Base-by-base conservation (phyloP, 108 stramenopile genomes). In the Poteriospumella lacustris region DNA sequence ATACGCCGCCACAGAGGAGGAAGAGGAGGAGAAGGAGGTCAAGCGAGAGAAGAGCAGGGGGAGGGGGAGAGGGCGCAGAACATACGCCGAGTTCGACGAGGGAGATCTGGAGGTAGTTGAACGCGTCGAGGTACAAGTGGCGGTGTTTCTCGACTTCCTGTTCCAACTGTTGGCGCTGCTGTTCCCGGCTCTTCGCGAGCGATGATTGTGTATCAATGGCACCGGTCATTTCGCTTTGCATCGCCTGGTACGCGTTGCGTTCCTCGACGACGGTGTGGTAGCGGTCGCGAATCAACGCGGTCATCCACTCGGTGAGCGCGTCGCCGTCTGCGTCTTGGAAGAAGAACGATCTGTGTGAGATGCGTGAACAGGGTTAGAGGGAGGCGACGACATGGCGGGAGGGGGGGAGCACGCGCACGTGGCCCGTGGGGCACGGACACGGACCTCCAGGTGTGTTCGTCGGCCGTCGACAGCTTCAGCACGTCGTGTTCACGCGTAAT, bases 211-310 rank as follows among this genome's bases (percentile, higher is more conserved):
- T 5, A 64, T 64, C 60, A 64, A 64, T 64, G 9, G 31, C 31
- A 34, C 60, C 60, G 3, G 29, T 64, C 60, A 64, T 64, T 64
- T 76, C 58, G 2, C n/a, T 33, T 75, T 83, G 82, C 33, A 83
- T 67, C 58, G 68, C 58, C 73, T 58, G 44, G 59, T 83, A 83
- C 12, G 94, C 94, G 24, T 93, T 91, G 2, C 89, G 88, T 68
- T 93, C 92, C 76, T 95, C 94, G 36, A 83, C 70, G 31, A 95
- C 87, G 9, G 88, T 84, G 5, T 89, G 85, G 85, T 93, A 92
- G 19, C 94, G 85, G 56, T 90, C 85, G 1, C 80, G 68, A 42
- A 92, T 76, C 26, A 95, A 68, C 28, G 92, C 91, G 60, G 88
- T 86, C 12, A 85, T 85, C 94, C 94, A 95, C 56, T 82, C 83